Evolutionary conservation across 306 rosid genomes (phyloP), one percentile per base, ranked within the genome.

Genomic region (Fragaria nilgerrensis): DNA sequence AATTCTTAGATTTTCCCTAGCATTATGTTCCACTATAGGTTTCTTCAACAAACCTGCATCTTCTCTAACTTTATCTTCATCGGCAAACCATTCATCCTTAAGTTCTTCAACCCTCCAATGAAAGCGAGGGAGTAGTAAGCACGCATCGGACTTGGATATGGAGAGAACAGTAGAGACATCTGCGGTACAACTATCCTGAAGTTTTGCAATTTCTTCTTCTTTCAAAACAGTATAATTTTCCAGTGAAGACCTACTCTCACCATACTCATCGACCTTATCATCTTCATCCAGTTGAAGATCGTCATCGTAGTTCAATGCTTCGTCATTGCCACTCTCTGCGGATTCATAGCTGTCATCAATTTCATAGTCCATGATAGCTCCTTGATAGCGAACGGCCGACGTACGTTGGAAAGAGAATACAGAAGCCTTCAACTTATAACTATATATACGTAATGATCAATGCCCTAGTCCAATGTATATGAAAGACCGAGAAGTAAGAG

Each of bases 121-220:
- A 37, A 72, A 72, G 32, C 32, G 64, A 20, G 19, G 20, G 64
- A 72, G 75, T 1, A 72, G 76, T 39, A 50, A 17, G 48, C 45
- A 19, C 5, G 64, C 64, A 11, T 36, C 64, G 3, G 48, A 50
- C 6, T 32, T 49, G 1, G 75, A n/a, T 72, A 72, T 34, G 20
- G 64, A 72, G 39, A 72, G 64, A 20, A 72, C 48, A 0, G 34
- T 16, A 8, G 48, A 72, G 3, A 72, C 63, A 32, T n/a, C 59
- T 5, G 64, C 2, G n/a, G 32, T 72, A 50, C 20, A 39, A 34
- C 20, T n/a, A 44, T 72, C 64, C 64, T 50, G 47, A 32, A 29
- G 63, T 34, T 72, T 56, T 15, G 41, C 11, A 32, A 72, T 50
- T 52, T 34, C 75, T 20, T 32, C 75, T 52, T 72, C 47, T 34